Evolutionary conservation across 2,329 filamentous ascomycete genomes (phyloP).

Genomic region (Apiospora pterosperma): DNA sequence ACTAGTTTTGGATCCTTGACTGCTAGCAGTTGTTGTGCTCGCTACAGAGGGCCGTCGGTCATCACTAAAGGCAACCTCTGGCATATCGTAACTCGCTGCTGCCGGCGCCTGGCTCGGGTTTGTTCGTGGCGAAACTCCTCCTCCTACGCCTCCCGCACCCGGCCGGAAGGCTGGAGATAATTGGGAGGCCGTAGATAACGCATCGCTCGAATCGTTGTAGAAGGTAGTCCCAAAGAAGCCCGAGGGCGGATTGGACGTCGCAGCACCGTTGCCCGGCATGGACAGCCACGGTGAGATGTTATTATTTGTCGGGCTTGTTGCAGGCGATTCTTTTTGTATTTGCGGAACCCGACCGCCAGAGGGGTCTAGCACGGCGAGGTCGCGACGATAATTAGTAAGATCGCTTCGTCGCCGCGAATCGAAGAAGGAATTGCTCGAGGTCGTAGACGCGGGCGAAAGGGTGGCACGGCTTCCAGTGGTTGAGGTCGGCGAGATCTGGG

Average conservation of each 20-base stretch:
- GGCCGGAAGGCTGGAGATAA: slow-evolving; percentile 65
- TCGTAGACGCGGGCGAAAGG: slow-evolving; percentile 38
- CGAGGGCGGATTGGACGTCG: slow-evolving; percentile 31
- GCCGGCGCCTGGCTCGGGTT: slow-evolving; percentile 14
- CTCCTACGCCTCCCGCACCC: not conserved
- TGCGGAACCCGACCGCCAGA: slow-evolving; percentile 54
- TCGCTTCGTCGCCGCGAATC: slow-evolving; percentile 58
- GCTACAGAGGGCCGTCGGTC: slow-evolving; percentile 83
- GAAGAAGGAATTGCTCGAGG: slow-evolving; percentile 37
- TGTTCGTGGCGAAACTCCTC: slow-evolving; percentile 30
- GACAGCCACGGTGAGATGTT: slow-evolving; percentile 50
- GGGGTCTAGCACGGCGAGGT: slow-evolving; percentile 65
- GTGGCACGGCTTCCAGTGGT: slow-evolving; percentile 39
- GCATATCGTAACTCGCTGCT: slow-evolving; percentile 54
- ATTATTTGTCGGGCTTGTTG: slow-evolving; percentile 46
- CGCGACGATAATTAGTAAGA: slow-evolving; percentile 68
- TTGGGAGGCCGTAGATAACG: slow-evolving; percentile 58
- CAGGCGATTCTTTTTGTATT: slow-evolving; percentile 56
- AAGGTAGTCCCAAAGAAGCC: slow-evolving; percentile 54
- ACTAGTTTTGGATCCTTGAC: slow-evolving; percentile 75
- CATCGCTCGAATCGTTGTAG: slow-evolving; percentile 74
- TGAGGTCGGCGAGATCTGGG: slow-evolving; percentile 48
- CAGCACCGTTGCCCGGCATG: slow-evolving; percentile 43
- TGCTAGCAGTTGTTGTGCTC: slow-evolving; percentile 82
- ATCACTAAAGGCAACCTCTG: slow-evolving; percentile 61